These are phyloP conservation scores for Kokia cookei DNA, from an alignment of 441 rosid genomes.

Conservation along the genomic window DNA sequence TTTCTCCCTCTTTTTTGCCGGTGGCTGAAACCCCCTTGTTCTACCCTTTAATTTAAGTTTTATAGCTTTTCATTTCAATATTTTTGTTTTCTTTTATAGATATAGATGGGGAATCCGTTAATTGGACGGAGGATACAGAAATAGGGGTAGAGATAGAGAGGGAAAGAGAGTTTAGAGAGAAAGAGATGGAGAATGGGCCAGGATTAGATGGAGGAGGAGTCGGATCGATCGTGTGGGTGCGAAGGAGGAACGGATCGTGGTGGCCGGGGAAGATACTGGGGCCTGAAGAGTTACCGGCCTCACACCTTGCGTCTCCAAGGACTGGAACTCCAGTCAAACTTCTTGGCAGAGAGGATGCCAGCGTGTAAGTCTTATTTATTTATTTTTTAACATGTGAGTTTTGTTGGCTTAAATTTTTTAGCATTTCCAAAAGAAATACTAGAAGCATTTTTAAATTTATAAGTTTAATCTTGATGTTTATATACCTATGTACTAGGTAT, in stretches of 20 bases:
- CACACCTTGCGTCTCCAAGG: slow-evolving; percentile 75
- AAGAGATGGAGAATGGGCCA: slow-evolving; percentile 48
- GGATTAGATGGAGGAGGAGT: slow-evolving; percentile 48
- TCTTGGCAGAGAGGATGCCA: slow-evolving; percentile 97
- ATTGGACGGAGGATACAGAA: slow-evolving; percentile 7
- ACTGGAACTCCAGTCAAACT: slow-evolving; percentile 98
- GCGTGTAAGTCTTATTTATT: slow-evolving; percentile 61
- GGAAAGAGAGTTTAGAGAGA: slow-evolving; percentile 7
- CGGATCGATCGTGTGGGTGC: slow-evolving; percentile 94
- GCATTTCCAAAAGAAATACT: background rate
- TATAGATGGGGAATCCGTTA: slow-evolving; percentile 1
- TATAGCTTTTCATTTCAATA: background rate
- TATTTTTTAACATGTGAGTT: background rate
- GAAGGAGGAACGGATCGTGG: slow-evolving; percentile 98
- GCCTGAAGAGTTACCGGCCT: slow-evolving; percentile 65
- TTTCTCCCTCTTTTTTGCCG: slow-evolving; percentile 29
- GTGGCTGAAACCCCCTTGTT: slow-evolving; percentile 24
- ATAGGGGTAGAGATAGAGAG: background rate
- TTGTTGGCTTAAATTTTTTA: background rate
- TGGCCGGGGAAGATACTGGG: slow-evolving; percentile 95
- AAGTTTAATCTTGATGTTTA: background rate
- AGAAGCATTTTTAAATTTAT: background rate
- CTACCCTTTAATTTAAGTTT: background rate
- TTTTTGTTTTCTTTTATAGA: background rate
- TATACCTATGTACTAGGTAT: background rate